Evolutionary conservation across 345 rosid genomes (phyloP), one percentile per base, ranked within the genome.

Genomic region (Rhizophora mangle): DNA sequence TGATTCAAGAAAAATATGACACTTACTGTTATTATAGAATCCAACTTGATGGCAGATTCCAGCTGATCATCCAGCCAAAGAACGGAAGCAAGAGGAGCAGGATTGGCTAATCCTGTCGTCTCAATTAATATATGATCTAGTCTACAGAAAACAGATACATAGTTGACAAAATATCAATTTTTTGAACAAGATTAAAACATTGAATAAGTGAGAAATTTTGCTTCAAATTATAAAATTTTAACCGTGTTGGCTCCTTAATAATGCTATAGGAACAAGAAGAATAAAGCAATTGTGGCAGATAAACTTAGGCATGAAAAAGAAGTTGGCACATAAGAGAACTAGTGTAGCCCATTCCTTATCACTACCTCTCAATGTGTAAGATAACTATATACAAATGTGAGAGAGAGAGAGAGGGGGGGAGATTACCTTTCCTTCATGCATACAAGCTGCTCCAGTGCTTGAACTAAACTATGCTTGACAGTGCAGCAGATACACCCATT

Each of bases 51-150:
- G 29, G 87, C 73, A 21, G 99, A 87, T 80, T 95, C 99, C 67
- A 91, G 84, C 68, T 89, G 97, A 58, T 91, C 99, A 76, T 89
- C 99, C 87, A 91, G 76, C 99, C 97, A 94, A 75, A 95, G 97
- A 51, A 95, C 76, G 64, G 97, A 89, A 8, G 98, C 97, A 63
- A 89, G 71, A 26, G 97, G 97, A 78, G 93, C 98, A 16, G 98
- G 97, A 74, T 95, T 95, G 0, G 96, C 99, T 69, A 95, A 82
- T 69, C 99, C 97, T n/a, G 99, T 91, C n/a, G 97, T 95, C 87
- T 91, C 97, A 56, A 95, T 78, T 72, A 95, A 78, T 69, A 95
- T 95, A 74, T 91, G 97, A 85, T 95, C 99, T 52, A 91, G 93
- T 76, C 96, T 89, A 68, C 72, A 69, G 29, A 13, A 46, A 68